Conservation (phyloP, 2,329 filamentous ascomycete species). For the Fusarium sp. region DNA sequence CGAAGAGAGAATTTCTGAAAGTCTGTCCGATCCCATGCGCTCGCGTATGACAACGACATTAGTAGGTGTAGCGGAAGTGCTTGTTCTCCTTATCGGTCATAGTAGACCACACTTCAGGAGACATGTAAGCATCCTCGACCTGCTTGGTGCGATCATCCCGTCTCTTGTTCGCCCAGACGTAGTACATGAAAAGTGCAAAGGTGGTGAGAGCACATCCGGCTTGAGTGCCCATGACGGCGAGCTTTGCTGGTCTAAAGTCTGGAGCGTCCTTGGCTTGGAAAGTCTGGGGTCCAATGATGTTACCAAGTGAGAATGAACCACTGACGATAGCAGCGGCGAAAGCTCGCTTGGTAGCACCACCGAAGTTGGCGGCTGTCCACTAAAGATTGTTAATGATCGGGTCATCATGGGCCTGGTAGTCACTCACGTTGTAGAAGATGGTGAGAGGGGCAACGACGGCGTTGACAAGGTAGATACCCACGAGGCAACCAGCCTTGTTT, state of each 20-base stretch:
- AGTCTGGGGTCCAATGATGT: conserved; percentile 67
- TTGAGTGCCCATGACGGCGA: conserved; percentile 65
- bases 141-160: conserved; percentile 47
- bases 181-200: conserved; percentile 60
- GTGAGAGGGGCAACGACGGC: conserved; percentile 59
- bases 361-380: conserved; percentile 63
- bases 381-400: conserved; percentile 10
- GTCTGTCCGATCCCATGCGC: too few species aligned
- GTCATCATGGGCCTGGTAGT: too few species aligned
- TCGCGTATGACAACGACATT: too few species aligned
- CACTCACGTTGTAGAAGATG: conserved; percentile 59
- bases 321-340: conserved; percentile 62
- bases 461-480: conserved; percentile 63
- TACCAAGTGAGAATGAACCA: conserved; percentile 63
- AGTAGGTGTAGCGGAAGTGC: conserved; percentile 65
- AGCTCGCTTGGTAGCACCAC: conserved; percentile 63
- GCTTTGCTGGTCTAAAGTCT: conserved; percentile 63
- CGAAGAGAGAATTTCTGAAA: too few species aligned
- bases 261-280: conserved; percentile 65
- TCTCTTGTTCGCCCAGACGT: conserved; percentile 60
- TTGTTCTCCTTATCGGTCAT: conserved; percentile 69
- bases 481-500: conserved; percentile 60
- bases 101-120: conserved; percentile 58
- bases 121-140: conserved; percentile 55
- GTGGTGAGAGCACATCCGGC: conserved; percentile 56